Evolutionary conservation across 2,329 filamentous ascomycete species (phyloP).

Genomic region (Pyrenophora tritici-repentis): DNA sequence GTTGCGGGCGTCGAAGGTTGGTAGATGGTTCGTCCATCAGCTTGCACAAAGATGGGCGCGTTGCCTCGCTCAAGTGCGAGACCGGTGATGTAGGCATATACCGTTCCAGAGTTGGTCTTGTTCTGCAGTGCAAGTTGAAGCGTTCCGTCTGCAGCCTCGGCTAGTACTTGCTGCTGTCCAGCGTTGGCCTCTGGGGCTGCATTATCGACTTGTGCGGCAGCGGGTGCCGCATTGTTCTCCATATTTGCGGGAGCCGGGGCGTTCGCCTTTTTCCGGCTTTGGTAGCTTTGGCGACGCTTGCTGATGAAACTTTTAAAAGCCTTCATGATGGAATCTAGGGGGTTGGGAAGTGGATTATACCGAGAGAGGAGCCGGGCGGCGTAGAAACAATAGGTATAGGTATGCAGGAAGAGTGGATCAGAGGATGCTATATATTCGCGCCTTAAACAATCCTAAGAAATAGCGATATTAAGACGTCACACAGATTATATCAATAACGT

Average conservation of each 20-base stretch:
- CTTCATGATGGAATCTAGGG: constrained; percentile 22
- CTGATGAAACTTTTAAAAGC: constrained; percentile 34
- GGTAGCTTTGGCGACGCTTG: constrained; percentile 29
- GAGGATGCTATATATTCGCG: background rate
- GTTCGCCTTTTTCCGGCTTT: constrained; percentile 12
- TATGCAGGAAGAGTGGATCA: background rate
- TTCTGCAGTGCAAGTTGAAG: constrained; percentile 69
- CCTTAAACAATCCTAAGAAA: background rate
- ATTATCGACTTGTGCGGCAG: constrained; percentile 8
- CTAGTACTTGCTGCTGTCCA: constrained; percentile 33
- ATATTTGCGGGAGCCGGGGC: background rate
- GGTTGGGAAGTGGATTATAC: background rate
- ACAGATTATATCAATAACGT: constrained; percentile 11
- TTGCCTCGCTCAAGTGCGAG: constrained; percentile 64
- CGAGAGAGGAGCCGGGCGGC: background rate
- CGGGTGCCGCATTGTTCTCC: background rate
- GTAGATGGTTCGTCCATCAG: constrained; percentile 69
- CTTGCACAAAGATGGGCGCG: constrained; percentile 64
- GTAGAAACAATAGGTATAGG: background rate
- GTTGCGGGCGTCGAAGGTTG: constrained; percentile 64
- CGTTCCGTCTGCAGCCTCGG: constrained; percentile 44
- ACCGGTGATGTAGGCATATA: constrained; percentile 75
- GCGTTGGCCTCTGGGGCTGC: constrained; percentile 15
- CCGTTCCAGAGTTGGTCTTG: constrained; percentile 63
- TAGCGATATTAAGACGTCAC: constrained; percentile 8